Evolutionary conservation across 352 stramenopile genomes (phyloP).

Genomic region (Plasmopara viticola): DNA sequence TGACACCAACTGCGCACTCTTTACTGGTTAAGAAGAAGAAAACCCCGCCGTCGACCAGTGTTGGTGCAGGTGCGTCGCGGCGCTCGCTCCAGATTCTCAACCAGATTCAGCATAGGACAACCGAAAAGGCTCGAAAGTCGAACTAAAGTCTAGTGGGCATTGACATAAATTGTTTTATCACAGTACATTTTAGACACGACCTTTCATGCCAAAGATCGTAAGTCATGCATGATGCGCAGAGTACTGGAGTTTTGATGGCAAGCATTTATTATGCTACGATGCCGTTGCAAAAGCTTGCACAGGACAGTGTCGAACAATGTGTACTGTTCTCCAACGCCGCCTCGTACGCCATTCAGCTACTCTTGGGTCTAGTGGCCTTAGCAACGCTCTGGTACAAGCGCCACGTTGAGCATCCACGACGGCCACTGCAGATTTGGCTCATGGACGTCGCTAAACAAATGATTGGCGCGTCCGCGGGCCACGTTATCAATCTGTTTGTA

Average conservation of each 20-base stretch:
- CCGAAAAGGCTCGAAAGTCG: slow-evolving; percentile 36
- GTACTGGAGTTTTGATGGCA: neutral
- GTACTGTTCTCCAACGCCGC: slow-evolving; percentile 59
- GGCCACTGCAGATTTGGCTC: slow-evolving; percentile 66
- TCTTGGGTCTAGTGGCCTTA: slow-evolving; percentile 59
- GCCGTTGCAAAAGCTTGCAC: slow-evolving; percentile 14
- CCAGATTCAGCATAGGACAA: slow-evolving; percentile 62
- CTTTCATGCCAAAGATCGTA: slow-evolving; percentile 1
- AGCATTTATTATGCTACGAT: slow-evolving; percentile 3
- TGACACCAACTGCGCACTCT: slow-evolving; percentile 34
- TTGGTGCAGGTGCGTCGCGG: slow-evolving; percentile 45
- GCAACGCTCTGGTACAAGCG: slow-evolving; percentile 81
- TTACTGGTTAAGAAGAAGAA: slow-evolving; percentile 47
- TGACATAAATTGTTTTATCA: no score
- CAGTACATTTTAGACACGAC: neutral
- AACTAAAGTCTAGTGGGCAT: neutral
- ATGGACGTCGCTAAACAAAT: slow-evolving; percentile 84
- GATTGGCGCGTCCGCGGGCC: slow-evolving; percentile 55
- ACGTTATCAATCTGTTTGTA: slow-evolving; percentile 71
- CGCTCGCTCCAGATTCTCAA: slow-evolving; percentile 79
- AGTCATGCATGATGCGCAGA: neutral
- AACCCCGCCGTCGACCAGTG: slow-evolving; percentile 40
- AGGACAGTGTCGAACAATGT: slow-evolving; percentile 32
- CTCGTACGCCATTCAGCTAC: slow-evolving; percentile 63
- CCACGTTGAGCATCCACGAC: slow-evolving; percentile 62